Conservation (phyloP, 805 yeast species). For the Yarrowia yakushimensis region DNA sequence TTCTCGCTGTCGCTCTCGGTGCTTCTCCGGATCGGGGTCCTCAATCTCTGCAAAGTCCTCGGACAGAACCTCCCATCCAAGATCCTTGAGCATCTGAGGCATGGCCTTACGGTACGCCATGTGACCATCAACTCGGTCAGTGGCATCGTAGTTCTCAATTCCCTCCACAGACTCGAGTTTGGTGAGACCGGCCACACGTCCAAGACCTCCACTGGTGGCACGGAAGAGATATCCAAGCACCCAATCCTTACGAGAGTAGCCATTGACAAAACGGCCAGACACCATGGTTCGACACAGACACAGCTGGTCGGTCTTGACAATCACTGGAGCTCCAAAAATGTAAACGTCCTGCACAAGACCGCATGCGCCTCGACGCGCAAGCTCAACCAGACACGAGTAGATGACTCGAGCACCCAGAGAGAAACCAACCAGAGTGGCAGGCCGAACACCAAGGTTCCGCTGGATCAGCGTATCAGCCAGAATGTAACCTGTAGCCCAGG, state of each 20-base stretch:
- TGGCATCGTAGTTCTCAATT: slow-evolving; percentile 82
- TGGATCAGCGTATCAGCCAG: slow-evolving; percentile 86
- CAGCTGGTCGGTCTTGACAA: slow-evolving; percentile 72
- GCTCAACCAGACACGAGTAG: slow-evolving; percentile 80
- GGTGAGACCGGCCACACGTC: slow-evolving; percentile 86
- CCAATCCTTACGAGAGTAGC: slow-evolving; percentile 93
- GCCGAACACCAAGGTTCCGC: slow-evolving; percentile 87
- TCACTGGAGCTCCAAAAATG: slow-evolving; percentile 83
- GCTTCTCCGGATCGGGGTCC: slow-evolving; percentile 87
- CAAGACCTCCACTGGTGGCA: slow-evolving; percentile 92
- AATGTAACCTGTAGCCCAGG: slow-evolving; percentile 92
- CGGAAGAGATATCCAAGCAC: slow-evolving; percentile 89
- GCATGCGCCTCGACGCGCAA: slow-evolving; percentile 78
- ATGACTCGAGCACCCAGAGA: slow-evolving; percentile 91
- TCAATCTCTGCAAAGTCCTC: slow-evolving; percentile 95
- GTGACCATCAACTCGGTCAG: slow-evolving; percentile 86
- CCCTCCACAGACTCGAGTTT: slow-evolving; percentile 57
- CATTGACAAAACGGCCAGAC: slow-evolving; percentile 85
- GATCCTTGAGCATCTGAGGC: slow-evolving; percentile 66
- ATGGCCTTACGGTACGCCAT: slow-evolving; percentile 95
- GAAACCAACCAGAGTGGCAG: slow-evolving; percentile 88
- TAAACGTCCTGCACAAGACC: slow-evolving; percentile 88
- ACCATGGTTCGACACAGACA: slow-evolving; percentile 79
- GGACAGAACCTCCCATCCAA: slow-evolving; percentile 77
- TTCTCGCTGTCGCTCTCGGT: slow-evolving; percentile 72